Evolutionary conservation across 2,329 filamentous ascomycete genomes (phyloP).

Genomic region (Penicillium sumatraense): DNA sequence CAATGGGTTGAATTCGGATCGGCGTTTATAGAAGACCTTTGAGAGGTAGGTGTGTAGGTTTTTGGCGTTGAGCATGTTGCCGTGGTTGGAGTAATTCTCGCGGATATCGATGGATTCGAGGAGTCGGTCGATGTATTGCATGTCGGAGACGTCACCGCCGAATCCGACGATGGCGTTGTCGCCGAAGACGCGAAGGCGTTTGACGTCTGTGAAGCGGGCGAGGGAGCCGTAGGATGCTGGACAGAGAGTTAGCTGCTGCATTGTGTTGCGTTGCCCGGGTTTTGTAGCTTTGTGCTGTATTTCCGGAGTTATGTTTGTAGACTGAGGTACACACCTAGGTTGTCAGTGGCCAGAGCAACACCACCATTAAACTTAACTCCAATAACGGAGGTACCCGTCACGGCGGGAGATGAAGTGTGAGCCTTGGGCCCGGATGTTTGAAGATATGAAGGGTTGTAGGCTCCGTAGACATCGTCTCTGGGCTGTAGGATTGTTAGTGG

Average conservation of each 20-base stretch:
- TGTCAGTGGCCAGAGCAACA: constrained; percentile 95
- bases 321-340: constrained; percentile 71
- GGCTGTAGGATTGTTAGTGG: constrained; percentile 65
- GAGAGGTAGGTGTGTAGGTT: constrained; percentile 96
- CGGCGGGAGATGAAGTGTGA: constrained; percentile 89
- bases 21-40: constrained; percentile 94
- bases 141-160: constrained; percentile 96
- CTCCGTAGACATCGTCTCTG: constrained; percentile 94
- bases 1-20: constrained; percentile 92
- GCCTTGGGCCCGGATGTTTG: constrained; percentile 71
- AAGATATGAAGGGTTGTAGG: constrained; percentile 88
- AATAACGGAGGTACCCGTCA: constrained; percentile 94
- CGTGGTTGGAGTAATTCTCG: constrained; percentile 75
- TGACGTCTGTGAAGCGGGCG: constrained; percentile 94
- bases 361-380: constrained; percentile 96
- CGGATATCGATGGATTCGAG: constrained; percentile 83
- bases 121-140: constrained; percentile 96
- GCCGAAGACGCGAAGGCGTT: constrained; percentile 90
- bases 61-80: constrained; percentile 74
- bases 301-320: neutral
- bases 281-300: no score
- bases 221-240: constrained; percentile 95
- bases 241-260: no score
- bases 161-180: constrained; percentile 85
- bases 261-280: no score